Evolutionary conservation across 768 basidiomycete species (phyloP).

Genomic region (Leucosporidium creatinivorum): DNA sequence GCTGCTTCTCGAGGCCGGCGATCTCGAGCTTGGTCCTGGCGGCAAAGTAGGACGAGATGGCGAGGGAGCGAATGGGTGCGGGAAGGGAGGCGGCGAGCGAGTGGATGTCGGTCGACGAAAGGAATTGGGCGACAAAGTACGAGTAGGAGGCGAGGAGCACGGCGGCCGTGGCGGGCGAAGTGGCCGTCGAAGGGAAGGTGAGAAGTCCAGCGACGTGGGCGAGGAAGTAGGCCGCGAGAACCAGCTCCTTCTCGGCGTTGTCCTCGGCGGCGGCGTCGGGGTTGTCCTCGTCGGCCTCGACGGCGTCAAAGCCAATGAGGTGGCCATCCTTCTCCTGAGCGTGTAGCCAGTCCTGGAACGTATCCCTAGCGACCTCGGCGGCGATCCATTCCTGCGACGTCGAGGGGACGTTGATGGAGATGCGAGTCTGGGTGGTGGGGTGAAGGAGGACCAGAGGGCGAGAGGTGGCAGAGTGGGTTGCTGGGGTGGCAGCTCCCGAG

Average conservation of each 20-base stretch:
- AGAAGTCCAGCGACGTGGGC: conserved; percentile 63
- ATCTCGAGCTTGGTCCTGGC: conserved; percentile 65
- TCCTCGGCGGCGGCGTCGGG: conserved; percentile 27
- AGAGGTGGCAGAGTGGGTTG: conserved; percentile 21
- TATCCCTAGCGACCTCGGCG: conserved; percentile 45
- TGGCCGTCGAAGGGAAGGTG: conserved; percentile 49
- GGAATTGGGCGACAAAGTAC: conserved; percentile 69
- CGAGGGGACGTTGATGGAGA: conserved; percentile 43
- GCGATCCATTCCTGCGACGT: conserved; percentile 44
- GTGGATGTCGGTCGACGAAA: conserved; percentile 69
- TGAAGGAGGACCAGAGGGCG: conserved; percentile 32
- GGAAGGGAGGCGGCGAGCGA: conserved; percentile 68
- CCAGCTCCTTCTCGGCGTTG: conserved; percentile 42
- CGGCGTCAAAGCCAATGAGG: conserved; percentile 37
- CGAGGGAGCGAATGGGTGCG: conserved; percentile 63
- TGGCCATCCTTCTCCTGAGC: conserved; percentile 26
- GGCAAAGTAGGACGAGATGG: conserved; percentile 70
- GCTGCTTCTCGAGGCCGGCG: conserved; percentile 45
- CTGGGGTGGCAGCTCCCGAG: conserved; percentile 24
- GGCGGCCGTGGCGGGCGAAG: conserved; percentile 35
- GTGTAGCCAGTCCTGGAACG: conserved; percentile 42
- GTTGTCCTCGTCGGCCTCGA: conserved; percentile 21
- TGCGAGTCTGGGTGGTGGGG: conserved; percentile 18
- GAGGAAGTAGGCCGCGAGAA: conserved; percentile 73
- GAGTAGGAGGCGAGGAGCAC: conserved; percentile 68